A percentile compares a stretch with the other conserved stretches of the same genome.
These are phyloP conservation scores for Trichoderma asperelloides DNA, from an alignment of 495 filamentous ascomycete species.

Conservation along the genomic window DNA sequence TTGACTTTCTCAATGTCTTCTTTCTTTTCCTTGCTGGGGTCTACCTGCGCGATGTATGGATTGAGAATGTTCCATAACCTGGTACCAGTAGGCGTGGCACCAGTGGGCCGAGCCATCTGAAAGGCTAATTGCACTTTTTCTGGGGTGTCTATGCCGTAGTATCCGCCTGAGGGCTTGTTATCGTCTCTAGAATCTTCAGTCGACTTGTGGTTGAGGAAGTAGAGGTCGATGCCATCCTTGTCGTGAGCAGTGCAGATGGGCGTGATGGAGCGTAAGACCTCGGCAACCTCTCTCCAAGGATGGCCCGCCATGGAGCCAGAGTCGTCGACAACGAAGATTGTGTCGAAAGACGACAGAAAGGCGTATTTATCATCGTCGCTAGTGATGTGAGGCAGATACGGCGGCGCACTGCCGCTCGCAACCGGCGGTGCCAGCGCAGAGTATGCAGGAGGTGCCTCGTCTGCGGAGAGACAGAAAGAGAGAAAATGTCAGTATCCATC, in stretches of 20 bases:
- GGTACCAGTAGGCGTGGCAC: constrained; percentile 66
- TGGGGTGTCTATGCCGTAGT: constrained; percentile 48
- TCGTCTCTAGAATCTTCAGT: not conserved
- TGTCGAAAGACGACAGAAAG: constrained; percentile 87
- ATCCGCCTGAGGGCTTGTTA: constrained; percentile 35
- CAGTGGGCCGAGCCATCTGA: constrained; percentile 48
- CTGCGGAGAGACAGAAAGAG: not conserved
- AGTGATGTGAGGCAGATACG: not conserved
- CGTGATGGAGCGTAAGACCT: constrained; percentile 66
- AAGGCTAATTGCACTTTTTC: constrained; percentile 58
- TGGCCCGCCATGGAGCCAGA: constrained; percentile 74
- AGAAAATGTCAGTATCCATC: not conserved
- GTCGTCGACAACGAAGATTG: constrained; percentile 90
- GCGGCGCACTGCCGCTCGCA: not conserved
- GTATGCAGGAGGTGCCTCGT: not conserved
- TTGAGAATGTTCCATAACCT: constrained; percentile 65
- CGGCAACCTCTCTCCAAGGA: constrained; percentile 67
- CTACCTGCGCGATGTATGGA: constrained; percentile 46
- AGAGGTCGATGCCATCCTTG: constrained; percentile 84
- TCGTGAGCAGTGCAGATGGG: constrained; percentile 81
- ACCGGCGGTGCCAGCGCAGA: not conserved
- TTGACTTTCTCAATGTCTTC: constrained; percentile 48
- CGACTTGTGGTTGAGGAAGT: constrained; percentile 69
- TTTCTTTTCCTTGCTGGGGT: constrained; percentile 29
- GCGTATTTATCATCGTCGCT: constrained; percentile 56